Conservation (phyloP, 805 yeast genomes). For the Starmera pachycereana region DNA sequence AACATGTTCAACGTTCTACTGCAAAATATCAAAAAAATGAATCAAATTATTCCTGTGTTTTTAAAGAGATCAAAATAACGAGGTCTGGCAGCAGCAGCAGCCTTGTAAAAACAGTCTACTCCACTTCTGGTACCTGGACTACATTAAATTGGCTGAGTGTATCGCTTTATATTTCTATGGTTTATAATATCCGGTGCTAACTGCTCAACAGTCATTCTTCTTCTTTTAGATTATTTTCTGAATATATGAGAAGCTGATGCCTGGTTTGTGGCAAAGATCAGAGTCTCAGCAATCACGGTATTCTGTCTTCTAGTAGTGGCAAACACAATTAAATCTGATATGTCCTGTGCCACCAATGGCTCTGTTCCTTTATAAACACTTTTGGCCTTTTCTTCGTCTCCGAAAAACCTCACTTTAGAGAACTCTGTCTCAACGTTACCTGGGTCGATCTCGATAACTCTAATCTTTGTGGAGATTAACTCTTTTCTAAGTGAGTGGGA, state of each 20-base stretch:
- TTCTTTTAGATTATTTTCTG: constrained; percentile 22
- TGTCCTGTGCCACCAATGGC: constrained; percentile 48
- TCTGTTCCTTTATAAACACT: constrained; percentile 45
- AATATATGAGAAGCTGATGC: constrained; percentile 63
- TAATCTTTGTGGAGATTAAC: constrained; percentile 52
- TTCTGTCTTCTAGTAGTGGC: constrained; percentile 44
- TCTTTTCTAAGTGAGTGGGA: constrained; percentile 68
- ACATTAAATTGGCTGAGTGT: too few species aligned
- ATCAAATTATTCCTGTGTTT: too few species aligned
- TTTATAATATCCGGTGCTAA: too few species aligned
- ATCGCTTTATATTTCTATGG: too few species aligned
- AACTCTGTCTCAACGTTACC: constrained; percentile 66
- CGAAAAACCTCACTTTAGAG: constrained; percentile 48
- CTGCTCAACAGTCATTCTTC: too few species aligned
- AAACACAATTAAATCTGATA: constrained; percentile 48
- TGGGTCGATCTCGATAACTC: constrained; percentile 59
- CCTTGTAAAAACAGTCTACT: too few species aligned
- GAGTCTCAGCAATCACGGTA: constrained; percentile 59
- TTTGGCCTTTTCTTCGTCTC: constrained; percentile 42
- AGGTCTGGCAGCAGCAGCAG: too few species aligned
- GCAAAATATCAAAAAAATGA: too few species aligned
- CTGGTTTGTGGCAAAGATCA: constrained; percentile 79
- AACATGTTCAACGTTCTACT: too few species aligned
- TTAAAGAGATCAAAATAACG: too few species aligned
- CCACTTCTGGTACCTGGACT: too few species aligned